Conservation (phyloP, 148 eudicot genomes). For the Heliamphora exappendiculata region DNA sequence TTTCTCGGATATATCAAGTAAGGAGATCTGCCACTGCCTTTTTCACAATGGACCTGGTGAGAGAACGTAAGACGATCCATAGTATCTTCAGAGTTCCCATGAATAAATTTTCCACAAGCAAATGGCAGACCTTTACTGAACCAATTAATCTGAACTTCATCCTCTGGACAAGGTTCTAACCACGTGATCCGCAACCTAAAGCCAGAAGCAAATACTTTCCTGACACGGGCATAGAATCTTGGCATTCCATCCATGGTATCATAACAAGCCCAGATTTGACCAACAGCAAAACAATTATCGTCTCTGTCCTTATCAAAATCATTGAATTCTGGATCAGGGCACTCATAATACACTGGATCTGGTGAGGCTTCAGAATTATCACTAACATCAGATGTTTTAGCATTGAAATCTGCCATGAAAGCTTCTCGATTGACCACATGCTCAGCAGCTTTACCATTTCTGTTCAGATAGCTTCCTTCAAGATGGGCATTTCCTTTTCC, state of each 20-base stretch:
- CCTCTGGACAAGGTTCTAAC: slow-evolving; percentile 30
- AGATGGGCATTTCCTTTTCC: neutral
- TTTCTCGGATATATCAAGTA: slow-evolving; percentile 29
- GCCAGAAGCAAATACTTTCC: slow-evolving; percentile 17
- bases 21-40: slow-evolving; percentile 17
- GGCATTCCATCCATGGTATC: slow-evolving; percentile 46
- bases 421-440: neutral
- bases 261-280: slow-evolving; percentile 41
- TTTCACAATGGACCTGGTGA: slow-evolving; percentile 28
- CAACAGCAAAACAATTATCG: slow-evolving; percentile 21
- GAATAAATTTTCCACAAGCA: slow-evolving; percentile 37
- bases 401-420: neutral
- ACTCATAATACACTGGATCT: slow-evolving; percentile 11
- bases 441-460: neutral
- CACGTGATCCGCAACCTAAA: slow-evolving; percentile 32
- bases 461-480: neutral
- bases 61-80: slow-evolving; percentile 22
- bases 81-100: slow-evolving; percentile 18
- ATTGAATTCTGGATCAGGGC: slow-evolving; percentile 39
- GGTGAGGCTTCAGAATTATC: slow-evolving; percentile 14
- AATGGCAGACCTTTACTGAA: slow-evolving; percentile 22
- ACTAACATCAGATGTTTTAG: slow-evolving; percentile 7
- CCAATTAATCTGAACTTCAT: slow-evolving; percentile 18
- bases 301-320: slow-evolving; percentile 37
- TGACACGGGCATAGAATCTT: slow-evolving; percentile 41